Conservation (phyloP, 2,329 filamentous ascomycete species). For the Botrytis byssoidea region DNA sequence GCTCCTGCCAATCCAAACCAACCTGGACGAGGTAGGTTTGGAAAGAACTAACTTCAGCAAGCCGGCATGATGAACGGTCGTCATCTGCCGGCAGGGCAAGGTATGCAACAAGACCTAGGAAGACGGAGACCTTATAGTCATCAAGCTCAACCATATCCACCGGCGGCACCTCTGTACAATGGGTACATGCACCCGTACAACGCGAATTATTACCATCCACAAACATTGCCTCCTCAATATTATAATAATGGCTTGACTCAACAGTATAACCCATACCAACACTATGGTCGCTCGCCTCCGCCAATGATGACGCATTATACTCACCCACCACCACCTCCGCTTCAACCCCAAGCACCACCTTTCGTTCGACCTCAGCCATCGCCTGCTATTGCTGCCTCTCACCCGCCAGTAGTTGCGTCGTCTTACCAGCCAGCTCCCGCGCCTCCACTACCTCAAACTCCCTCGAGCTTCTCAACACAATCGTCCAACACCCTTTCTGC, state of each 20-base stretch:
- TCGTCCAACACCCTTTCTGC: conserved; percentile 34
- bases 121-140: conserved; percentile 39
- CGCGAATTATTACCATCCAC: conserved; percentile 49
- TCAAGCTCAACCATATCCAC: conserved; percentile 46
- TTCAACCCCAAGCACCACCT: conserved; percentile 30
- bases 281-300: conserved; percentile 51
- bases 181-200: conserved; percentile 52
- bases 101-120: conserved; percentile 41
- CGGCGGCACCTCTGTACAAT: conserved; percentile 48
- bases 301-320: conserved; percentile 53
- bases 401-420: conserved; percentile 46
- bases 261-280: conserved; percentile 45
- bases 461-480: conserved; percentile 38
- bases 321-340: conserved; percentile 42
- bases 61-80: conserved; percentile 75
- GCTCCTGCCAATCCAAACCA: conserved; percentile 25
- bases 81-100: conserved; percentile 76
- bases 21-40: conserved; percentile 32
- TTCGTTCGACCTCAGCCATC: conserved; percentile 53
- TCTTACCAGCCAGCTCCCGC: conserved; percentile 50
- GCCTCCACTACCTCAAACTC: conserved; percentile 43
- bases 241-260: conserved; percentile 51
- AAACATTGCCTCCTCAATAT: conserved; percentile 59
- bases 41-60: conserved; percentile 45
- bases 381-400: conserved; percentile 54